Conservation (phyloP, 768 basidiomycete species). For the Termitomyces sp. region DNA sequence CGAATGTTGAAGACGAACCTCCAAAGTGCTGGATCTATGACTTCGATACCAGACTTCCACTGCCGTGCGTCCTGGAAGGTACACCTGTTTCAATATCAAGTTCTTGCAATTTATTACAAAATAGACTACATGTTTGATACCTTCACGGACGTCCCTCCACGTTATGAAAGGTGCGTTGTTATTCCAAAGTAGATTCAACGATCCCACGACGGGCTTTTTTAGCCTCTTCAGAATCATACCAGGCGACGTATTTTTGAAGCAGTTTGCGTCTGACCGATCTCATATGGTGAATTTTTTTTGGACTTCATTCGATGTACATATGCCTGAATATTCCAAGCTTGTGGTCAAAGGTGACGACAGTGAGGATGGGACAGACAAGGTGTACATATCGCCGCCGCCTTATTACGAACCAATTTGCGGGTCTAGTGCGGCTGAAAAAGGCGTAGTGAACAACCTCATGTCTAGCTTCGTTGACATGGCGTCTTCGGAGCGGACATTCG, state of each 20-base stretch:
- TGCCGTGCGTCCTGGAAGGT: slow-evolving; percentile 54
- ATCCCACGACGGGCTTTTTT: not conserved
- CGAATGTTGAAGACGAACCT: not conserved
- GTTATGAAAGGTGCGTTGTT: slow-evolving; percentile 44
- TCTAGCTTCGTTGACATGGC: slow-evolving; percentile 52
- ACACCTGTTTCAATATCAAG: slow-evolving; percentile 11
- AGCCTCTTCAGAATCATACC: slow-evolving; percentile 65
- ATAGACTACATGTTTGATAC: slow-evolving; percentile 46
- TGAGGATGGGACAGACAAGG: not conserved
- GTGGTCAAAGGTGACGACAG: not conserved
- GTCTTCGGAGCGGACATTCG: slow-evolving; percentile 29
- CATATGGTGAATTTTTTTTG: slow-evolving; percentile 57
- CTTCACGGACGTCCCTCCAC: slow-evolving; percentile 33
- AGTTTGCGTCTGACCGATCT: slow-evolving; percentile 73
- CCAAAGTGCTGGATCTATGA: slow-evolving; percentile 58
- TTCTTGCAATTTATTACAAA: not conserved
- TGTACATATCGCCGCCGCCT: slow-evolving; percentile 46
- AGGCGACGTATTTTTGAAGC: slow-evolving; percentile 43
- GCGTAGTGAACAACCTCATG: slow-evolving; percentile 54
- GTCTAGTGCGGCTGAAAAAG: slow-evolving; percentile 29
- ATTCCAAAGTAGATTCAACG: not conserved
- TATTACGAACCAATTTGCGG: slow-evolving; percentile 49
- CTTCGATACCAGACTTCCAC: slow-evolving; percentile 50
- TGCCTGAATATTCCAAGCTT: slow-evolving; percentile 5
- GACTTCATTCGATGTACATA: not conserved